Evolutionary conservation across 495 filamentous ascomycete species (phyloP), one percentile per base, ranked within the genome.

Genomic region (Tuber melanosporum): DNA sequence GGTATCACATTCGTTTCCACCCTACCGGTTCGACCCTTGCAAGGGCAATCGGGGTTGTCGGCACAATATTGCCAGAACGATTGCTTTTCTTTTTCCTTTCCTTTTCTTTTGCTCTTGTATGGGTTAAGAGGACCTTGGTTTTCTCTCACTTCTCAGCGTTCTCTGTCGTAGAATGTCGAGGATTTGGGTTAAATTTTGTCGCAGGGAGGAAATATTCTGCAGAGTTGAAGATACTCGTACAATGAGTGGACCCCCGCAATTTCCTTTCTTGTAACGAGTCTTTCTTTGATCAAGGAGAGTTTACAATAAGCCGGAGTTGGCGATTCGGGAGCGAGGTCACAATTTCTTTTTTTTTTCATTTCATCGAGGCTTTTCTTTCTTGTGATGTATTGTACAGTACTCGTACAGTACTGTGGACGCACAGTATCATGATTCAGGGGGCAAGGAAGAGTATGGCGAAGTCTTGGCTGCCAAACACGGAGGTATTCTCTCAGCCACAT

Each of bases 181-280:
- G 52, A 32, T 62, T 57, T 15, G n/a, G n/a, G n/a, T 62, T 62
- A 62, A 62, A 62, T 62, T 62, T 62, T 62, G 52, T 62, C n/a
- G 3, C 10, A 5, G 52, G 52, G 52, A 32, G 6, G n/a, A 9
- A n/a, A 62, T 3, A 32, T 62, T 62, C 52, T n/a, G 52, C n/a
- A 32, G n/a, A 62, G 52, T 62, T 32, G 52, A 10, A 9, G 52
- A 62, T 14, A n/a, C n/a, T n/a, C n/a, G n/a, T n/a, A 14, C 52
- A 62, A 15, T 9, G n/a, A 32, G 49, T 52, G 22, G 49, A n/a
- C 49, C 9, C 7, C 19, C 6, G 49, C 4, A 4, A 52, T n/a
- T 52, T n/a, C 49, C 22, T 52, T n/a, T 52, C 49, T n/a, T 52
- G 49, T n/a, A 52, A 47, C 46, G 52, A 32, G n/a, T 62, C 39